Evolutionary conservation across 805 yeast species (phyloP).

Genomic region (Ogataea glucozyma): DNA sequence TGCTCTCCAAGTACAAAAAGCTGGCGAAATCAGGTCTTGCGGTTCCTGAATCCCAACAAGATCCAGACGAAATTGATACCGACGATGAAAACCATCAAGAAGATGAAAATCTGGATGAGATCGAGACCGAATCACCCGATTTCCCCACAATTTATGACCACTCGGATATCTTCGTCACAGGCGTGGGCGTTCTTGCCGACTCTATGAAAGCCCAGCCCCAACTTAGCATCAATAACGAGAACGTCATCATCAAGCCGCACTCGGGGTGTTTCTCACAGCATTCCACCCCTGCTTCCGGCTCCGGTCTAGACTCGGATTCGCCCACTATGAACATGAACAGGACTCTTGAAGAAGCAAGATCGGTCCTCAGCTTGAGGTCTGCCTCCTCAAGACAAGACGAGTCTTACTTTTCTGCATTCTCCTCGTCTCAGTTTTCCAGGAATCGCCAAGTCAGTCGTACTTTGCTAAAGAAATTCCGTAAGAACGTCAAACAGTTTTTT

Average conservation of each 20-base stretch:
- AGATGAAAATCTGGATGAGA: conserved; percentile 3
- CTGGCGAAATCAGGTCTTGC: conserved; percentile 3
- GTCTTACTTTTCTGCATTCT: background rate
- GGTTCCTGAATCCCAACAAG: conserved; percentile 6
- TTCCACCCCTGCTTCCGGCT: no score
- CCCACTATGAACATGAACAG: no score
- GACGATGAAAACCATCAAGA: background rate
- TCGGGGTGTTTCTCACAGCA: background rate
- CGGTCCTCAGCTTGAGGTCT: conserved; percentile 4
- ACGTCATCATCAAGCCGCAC: conserved; percentile 3
- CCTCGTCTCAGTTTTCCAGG: background rate
- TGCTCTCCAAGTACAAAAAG: conserved; percentile 9
- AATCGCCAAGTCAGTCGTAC: conserved; percentile 10
- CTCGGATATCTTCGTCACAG: conserved; percentile 19
- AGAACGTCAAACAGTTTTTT: conserved; percentile 18
- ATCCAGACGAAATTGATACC: conserved; percentile 5
- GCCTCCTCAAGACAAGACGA: conserved; percentile 2
- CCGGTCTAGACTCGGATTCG: no score
- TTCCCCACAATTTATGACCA: background rate
- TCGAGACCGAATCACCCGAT: no score
- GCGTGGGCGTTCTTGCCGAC: conserved; percentile 24
- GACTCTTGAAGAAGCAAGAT: background rate
- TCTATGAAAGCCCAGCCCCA: conserved; percentile 24
- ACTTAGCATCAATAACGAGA: conserved; percentile 19
- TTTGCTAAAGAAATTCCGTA: conserved; percentile 16